phyloP scores from a whole-genome alignment of 306 rosid species.

The Alnus glutinosa region DNA sequence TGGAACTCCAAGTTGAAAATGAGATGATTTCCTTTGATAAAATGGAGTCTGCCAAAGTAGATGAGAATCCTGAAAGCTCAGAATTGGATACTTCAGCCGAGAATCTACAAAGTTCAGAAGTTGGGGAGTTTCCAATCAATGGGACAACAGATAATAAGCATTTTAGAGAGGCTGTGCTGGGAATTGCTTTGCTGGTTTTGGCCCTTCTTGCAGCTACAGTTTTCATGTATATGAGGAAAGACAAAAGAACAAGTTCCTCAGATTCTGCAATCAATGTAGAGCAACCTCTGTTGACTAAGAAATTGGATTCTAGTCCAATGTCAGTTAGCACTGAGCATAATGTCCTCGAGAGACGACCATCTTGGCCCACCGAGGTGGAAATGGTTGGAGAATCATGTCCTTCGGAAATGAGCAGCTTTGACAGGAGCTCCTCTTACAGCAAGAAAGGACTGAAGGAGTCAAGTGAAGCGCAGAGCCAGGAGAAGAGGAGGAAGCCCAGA shows the following conservation, averaged over 20 bases:
- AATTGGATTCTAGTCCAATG: slow-evolving; percentile 22
- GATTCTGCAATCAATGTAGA: slow-evolving; percentile 1
- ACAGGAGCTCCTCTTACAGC: slow-evolving; percentile 36
- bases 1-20: background rate
- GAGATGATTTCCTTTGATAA: background rate
- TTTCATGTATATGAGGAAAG: slow-evolving; percentile 36
- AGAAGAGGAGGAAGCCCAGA: slow-evolving; percentile 54
- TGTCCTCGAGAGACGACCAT: slow-evolving; percentile 36
- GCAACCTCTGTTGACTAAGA: slow-evolving; percentile 30
- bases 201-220: slow-evolving; percentile 37
- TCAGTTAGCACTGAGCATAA: slow-evolving; percentile 21
- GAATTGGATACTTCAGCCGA: background rate
- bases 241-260: slow-evolving; percentile 25
- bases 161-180: slow-evolving; percentile 17
- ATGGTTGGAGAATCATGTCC: slow-evolving; percentile 50
- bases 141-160: background rate
- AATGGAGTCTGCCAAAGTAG: background rate
- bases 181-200: slow-evolving; percentile 37
- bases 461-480: slow-evolving; percentile 50
- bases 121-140: slow-evolving; percentile 7
- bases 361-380: slow-evolving; percentile 39
- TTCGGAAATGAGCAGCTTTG: slow-evolving; percentile 72
- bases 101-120: slow-evolving; percentile 1
- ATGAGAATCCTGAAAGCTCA: background rate
- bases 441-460: slow-evolving; percentile 22